phyloP scores from a whole-genome alignment of 192 early-diverging fungal genomes.

The Geranomyces michiganensis region DNA sequence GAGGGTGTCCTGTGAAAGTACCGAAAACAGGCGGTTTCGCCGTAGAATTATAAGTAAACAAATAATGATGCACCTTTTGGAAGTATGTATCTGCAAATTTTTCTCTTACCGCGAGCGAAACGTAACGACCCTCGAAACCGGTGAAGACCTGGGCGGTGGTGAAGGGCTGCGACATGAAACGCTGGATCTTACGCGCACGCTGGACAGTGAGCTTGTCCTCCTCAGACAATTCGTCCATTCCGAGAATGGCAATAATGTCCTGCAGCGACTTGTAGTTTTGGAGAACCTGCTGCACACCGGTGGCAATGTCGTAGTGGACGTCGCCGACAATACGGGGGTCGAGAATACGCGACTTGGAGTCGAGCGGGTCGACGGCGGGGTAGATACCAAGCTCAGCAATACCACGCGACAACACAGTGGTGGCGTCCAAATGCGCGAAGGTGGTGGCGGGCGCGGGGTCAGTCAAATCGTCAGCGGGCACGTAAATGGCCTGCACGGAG shows the following conservation, averaged over 20 bases:
- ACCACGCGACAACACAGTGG: conserved; percentile 97
- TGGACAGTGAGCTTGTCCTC: conserved; percentile 98
- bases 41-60: background rate
- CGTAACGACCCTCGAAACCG: conserved; percentile 95
- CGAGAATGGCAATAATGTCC: conserved; percentile 99
- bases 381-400: conserved; percentile 99
- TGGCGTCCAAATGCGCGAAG: conserved; percentile 99
- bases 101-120: conserved; percentile 55
- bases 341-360: conserved; percentile 97
- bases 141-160: conserved; percentile 96
- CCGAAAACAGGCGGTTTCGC: background rate
- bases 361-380: conserved; percentile 97
- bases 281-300: conserved; percentile 91
- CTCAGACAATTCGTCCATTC: conserved; percentile 99
- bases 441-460: conserved; percentile 99
- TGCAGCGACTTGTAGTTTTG: conserved; percentile 99
- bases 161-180: conserved; percentile 99
- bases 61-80: background rate
- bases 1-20: conserved; percentile 82
- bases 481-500: conserved; percentile 95
- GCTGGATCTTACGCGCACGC: conserved; percentile 99
- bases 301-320: conserved; percentile 94
- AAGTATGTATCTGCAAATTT: too few species aligned
- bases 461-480: conserved; percentile 99
- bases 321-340: conserved; percentile 96